Base-by-base conservation (phyloP, 2,329 filamentous ascomycete genomes). In the Exophiala dermatitidis region DNA sequence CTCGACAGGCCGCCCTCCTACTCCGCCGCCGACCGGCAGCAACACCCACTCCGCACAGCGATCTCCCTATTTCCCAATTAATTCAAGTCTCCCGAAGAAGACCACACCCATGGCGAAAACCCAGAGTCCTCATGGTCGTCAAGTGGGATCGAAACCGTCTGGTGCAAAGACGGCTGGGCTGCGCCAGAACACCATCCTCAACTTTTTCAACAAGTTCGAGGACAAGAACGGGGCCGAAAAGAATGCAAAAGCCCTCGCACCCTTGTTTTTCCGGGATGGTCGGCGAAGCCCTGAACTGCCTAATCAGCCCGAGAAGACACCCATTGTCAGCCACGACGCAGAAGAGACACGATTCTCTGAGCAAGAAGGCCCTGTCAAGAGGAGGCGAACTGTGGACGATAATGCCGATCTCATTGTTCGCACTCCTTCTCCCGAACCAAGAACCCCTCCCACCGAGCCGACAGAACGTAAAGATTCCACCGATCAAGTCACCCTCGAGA, bases 161-260 rank as follows among this genome's bases (percentile, higher is more conserved):
- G 49, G 46, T 31, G 44, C 50, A 10, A 59, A 56, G 44, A 62
- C 56, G 48, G 32, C 44, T 10, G 44, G 28, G 12, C 36, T 47
- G n/a, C 49, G 72, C 49, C 66, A 69, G 19, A 79, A 79, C 60
- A 79, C 74, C 57, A 79, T 79, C 54, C 68, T 78, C 65, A 71
- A 68, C 45, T 79, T 79, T 63, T 79, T 79, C 68, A 76, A 76
- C 62, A 79, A 78, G 65, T 66, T 72, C 1, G 74, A 63, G 34
- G 60, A 53, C 12, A 48, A 53, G 4, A 49, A 50, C n/a, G 37
- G 48, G 19, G 36, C 49, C 47, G 53, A 19, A n/a, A 74, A 43
- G 67, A 30, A 42, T 10, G 41, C 50, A 5, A 54, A 46, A 31
- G 71, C 59, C 12, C 63, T 62, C 6, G 59, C 58, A 26, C 67